Evolutionary conservation across 164 flowering plant species (phyloP), one percentile per base, ranked within the genome.

Genomic region (Berberis vulgaris): DNA sequence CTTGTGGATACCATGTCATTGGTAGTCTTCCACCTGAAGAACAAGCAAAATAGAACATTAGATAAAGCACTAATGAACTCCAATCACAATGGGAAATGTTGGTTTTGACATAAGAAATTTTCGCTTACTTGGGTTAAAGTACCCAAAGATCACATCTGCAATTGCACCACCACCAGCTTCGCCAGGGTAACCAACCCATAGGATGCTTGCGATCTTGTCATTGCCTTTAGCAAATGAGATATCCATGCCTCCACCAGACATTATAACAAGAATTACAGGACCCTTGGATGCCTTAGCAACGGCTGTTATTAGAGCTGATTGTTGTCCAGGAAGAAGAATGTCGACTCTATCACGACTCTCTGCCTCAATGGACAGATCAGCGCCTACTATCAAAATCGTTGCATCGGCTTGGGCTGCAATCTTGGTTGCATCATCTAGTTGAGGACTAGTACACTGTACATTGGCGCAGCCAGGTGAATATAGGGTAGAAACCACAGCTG

Each of bases 111-210:
- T 4, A 38, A 41, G 43, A 38, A 41, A 6, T 26, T 40, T 41
- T 40, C 6, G 57, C 85, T 80, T 76, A 89, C 96, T 74, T 61
- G 97, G 99, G 80, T 95, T 95, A 66, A 61, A 82, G 44, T 6
- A 52, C 1, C 97, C 97, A 61, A 90, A 90, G 7, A 88, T 75
- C 4, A 94, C 79, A 69, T 94, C 95, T 2, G 98, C 96, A 45
- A 88, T 76, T 54, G 99, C 97, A 47, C 85, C 90, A 6, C 99
- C 99, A 42, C 99, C 99, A 47, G 95, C 96, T 78, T 94, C 82
- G n/a, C 98, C 97, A 50, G 98, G 98, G 75, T 84, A 95, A 47
- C 99, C 99, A 62, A 88, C 96, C 99, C 99, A 95, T 52, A 95
- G 57, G n/a, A 95, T 95, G 79, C 97, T 84, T 2, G 79, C 68